A percentile compares a stretch with the other conserved stretches of the same genome.
Evolutionary conservation across 176 grass and related monocot genomes (phyloP).

Genomic region (Stipa capillata): DNA sequence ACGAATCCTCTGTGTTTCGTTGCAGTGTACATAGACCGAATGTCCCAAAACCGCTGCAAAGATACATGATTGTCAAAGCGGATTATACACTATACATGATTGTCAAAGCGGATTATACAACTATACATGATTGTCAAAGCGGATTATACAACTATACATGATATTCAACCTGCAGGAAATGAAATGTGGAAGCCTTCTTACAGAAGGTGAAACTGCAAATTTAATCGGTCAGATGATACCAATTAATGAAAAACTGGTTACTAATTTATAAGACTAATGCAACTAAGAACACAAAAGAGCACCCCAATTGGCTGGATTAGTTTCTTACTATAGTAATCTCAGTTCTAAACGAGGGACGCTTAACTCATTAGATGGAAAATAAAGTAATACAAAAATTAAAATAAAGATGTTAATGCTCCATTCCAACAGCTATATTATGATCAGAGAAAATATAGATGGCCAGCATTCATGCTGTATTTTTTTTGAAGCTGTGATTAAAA

Average conservation of each 20-base stretch:
- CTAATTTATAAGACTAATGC: too few relatives aligned
- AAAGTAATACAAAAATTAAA: neutral
- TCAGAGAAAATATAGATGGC: neutral
- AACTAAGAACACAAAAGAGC: too few relatives aligned
- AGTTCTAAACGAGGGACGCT: too few relatives aligned
- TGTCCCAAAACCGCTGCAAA: conserved; percentile 42
- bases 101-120: too few relatives aligned
- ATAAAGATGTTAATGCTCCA: neutral
- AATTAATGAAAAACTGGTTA: too few relatives aligned
- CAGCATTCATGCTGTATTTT: neutral
- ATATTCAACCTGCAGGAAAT: neutral
- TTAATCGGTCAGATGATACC: neutral
- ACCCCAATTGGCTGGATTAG: too few relatives aligned
- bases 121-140: too few relatives aligned
- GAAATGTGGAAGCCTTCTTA: neutral
- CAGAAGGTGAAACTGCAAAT: neutral
- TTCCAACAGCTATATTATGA: neutral
- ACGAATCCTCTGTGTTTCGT: conserved; percentile 48
- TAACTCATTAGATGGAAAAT: too few relatives aligned
- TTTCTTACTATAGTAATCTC: too few relatives aligned
- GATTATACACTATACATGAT: too few relatives aligned
- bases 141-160: neutral
- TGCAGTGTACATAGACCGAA: conserved; percentile 49
- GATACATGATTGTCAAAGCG: neutral
- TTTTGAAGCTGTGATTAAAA: neutral